Conservation (phyloP, 2,329 filamentous ascomycete genomes). For the Penicillium sp. region DNA sequence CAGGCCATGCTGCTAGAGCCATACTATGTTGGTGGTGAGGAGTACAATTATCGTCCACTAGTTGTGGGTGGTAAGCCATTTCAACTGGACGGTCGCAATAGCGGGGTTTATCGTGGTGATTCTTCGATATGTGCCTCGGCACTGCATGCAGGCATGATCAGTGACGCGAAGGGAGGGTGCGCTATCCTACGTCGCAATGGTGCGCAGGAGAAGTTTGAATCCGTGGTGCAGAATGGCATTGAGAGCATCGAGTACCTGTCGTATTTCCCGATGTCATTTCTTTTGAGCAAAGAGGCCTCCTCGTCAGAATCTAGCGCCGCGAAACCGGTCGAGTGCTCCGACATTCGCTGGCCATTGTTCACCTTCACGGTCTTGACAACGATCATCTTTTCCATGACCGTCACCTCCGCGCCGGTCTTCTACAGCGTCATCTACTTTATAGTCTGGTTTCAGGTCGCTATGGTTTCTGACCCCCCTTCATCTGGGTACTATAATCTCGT, state of each 20-base stretch:
- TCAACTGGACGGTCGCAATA: constrained; percentile 37
- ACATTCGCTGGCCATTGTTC: constrained; percentile 60
- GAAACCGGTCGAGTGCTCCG: constrained; percentile 46
- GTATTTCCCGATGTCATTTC: constrained; percentile 59
- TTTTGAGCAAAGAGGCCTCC: constrained; percentile 14
- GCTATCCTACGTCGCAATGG: constrained; percentile 56
- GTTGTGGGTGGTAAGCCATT: constrained; percentile 55
- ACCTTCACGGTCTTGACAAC: constrained; percentile 57
- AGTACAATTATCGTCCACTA: constrained; percentile 54
- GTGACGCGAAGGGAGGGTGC: constrained; percentile 55
- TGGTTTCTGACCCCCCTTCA: constrained; percentile 60
- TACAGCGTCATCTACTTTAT: constrained; percentile 56
- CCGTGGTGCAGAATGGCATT: constrained; percentile 51
- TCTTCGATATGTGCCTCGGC: constrained; percentile 62
- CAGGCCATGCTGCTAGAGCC: constrained; percentile 53
- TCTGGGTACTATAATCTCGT: constrained; percentile 56
- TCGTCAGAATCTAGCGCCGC: constrained; percentile 26
- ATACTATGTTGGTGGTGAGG: constrained; percentile 57
- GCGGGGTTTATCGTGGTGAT: constrained; percentile 57
- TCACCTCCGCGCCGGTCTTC: constrained; percentile 56
- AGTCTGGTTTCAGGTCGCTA: constrained; percentile 60
- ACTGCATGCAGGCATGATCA: constrained; percentile 60
- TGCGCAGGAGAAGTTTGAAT: constrained; percentile 49
- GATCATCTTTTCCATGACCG: constrained; percentile 56
- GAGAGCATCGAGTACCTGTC: constrained; percentile 54